Base-by-base conservation (phyloP, 1,284 basidiomycete genomes). In the Malassezia equina region DNA sequence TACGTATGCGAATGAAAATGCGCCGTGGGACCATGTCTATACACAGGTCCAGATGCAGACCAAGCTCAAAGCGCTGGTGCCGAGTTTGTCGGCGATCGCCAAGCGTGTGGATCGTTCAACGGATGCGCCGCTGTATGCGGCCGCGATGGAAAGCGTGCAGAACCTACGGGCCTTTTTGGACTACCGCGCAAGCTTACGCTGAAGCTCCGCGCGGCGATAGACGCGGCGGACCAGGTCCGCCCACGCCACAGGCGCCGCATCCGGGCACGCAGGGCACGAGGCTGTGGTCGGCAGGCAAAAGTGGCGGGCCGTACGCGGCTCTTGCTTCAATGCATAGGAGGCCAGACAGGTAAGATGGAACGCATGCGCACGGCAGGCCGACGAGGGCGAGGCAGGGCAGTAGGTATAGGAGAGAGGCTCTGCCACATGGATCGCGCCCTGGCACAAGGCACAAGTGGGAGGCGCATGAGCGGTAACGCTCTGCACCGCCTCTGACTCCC, bases 1-100 rank as follows among this genome's bases (percentile, higher is more conserved):
- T 75, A 86, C 93, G 47, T 98, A 88, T 75, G 88, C 90, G 1
- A 93, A 98, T 76, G 94, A 98, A 75, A 80, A 77, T 8, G 76
- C 83, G 46, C 80, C 84, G 0, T 94, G 87, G 74, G 91, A 98
- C 75, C 65, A 84, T 62, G 79, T 78, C 11, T 96, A 95, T 77
- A 79, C 83, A 15, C 72, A 82, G 42, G 80, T 62, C 73, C 81
- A 68, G 53, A 85, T 75, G 78, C 73, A 85, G 6, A 75, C 78
- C 7, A 75, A 72, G 36, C 78, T 90, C 11, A 76, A 77, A 3
- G 76, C 75, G 15, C 78, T 79, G 27, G 78, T 86, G 0, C 80
- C 81, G 13, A 80, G 80, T 13, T 76, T 88, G 28, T 80, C 79
- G 63, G 80, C 43, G 2, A n/a, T 56, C 79, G 52, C 31, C 29